Percentiles rank a stretch among this genome's conserved stretches.
Evolutionary conservation across 345 rosid genomes (phyloP).

Genomic region (Conringia planisiliqua): DNA sequence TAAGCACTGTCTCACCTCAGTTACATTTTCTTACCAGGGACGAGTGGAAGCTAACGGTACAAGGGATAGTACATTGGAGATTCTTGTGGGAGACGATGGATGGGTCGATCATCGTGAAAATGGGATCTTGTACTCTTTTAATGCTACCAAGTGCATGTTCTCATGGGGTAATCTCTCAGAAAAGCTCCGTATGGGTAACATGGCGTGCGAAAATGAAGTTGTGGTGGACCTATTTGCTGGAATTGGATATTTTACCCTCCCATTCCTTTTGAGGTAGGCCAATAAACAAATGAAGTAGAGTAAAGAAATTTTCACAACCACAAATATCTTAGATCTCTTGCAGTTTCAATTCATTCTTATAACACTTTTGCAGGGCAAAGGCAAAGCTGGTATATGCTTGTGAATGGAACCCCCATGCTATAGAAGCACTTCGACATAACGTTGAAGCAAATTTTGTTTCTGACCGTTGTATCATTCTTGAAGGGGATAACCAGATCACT

Average conservation of each 20-base stretch:
- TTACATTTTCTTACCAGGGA: constrained; percentile 47
- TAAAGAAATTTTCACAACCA: background rate
- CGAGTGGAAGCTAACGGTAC: constrained; percentile 72
- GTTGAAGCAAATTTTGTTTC: constrained; percentile 66
- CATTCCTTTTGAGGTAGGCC: constrained; percentile 85
- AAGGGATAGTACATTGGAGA: constrained; percentile 79
- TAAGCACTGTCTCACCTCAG: background rate
- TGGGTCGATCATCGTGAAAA: constrained; percentile 91
- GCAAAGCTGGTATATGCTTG: constrained; percentile 87
- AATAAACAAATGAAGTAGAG: background rate
- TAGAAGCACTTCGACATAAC: constrained; percentile 72
- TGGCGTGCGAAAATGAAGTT: constrained; percentile 62
- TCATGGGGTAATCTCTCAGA: constrained; percentile 99
- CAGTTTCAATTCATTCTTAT: constrained; percentile 5
- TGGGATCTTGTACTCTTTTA: constrained; percentile 83
- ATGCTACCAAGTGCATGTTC: constrained; percentile 95
- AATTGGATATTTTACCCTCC: constrained; percentile 82
- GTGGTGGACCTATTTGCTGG: constrained; percentile 92
- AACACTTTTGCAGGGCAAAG: constrained; percentile 57
- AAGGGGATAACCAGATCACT: constrained; percentile 74
- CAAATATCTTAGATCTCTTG: background rate
- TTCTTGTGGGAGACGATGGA: constrained; percentile 79
- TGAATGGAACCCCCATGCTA: constrained; percentile 92
- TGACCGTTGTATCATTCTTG: constrained; percentile 72
- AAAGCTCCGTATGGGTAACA: constrained; percentile 80